Conservation (phyloP, 805 yeast species). For the Lachancea waltii region DNA sequence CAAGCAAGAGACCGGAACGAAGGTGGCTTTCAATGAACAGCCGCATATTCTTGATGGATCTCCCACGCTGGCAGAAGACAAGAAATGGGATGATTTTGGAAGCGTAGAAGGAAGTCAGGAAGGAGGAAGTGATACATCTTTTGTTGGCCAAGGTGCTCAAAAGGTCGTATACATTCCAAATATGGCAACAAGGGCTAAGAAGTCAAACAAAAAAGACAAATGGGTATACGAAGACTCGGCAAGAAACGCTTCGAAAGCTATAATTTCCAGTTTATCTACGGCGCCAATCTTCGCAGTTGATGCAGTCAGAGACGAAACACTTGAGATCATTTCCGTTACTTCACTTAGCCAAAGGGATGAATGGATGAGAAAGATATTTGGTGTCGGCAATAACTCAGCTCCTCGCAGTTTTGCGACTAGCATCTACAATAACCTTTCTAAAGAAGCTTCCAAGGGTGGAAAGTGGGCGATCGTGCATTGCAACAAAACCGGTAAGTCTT, state of each 20-base stretch:
- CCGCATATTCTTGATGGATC: constrained; percentile 17
- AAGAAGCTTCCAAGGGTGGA: constrained; percentile 66
- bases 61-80: constrained; percentile 19
- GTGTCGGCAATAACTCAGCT: constrained; percentile 69
- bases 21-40: constrained; percentile 10
- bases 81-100: constrained; percentile 26
- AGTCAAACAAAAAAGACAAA: constrained; percentile 66
- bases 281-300: constrained; percentile 80
- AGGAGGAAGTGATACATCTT: constrained; percentile 19
- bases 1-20: constrained; percentile 26
- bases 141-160: constrained; percentile 32
- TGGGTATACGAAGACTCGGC: constrained; percentile 75
- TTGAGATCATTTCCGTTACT: constrained; percentile 75
- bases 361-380: constrained; percentile 64
- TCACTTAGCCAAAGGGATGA: constrained; percentile 73
- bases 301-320: constrained; percentile 67
- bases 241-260: constrained; percentile 47
- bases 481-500: constrained; percentile 67
- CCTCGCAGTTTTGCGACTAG: constrained; percentile 76
- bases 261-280: constrained; percentile 47
- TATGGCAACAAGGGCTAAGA: constrained; percentile 74
- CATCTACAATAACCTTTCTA: constrained; percentile 63
- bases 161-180: constrained; percentile 65
- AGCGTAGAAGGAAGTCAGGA: constrained; percentile 28
- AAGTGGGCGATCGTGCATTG: constrained; percentile 74